Base-by-base conservation (phyloP, 139 green algal genomes). In the Micractinium conductrix region DNA sequence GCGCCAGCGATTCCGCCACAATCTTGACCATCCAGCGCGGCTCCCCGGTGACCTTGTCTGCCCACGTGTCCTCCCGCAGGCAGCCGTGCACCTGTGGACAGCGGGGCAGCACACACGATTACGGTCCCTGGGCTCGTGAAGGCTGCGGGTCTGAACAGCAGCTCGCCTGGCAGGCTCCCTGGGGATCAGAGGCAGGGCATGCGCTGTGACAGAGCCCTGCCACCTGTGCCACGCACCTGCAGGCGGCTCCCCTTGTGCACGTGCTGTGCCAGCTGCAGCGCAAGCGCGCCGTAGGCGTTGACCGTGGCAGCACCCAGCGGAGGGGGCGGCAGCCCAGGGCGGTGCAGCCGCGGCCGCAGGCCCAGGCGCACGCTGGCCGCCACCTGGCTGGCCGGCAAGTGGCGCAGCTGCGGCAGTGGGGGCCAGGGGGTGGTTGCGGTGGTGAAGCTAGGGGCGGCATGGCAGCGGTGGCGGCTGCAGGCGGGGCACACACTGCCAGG, bases 201-300 rank as follows among this genome's bases (percentile, higher is more conserved):
- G n/a, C n/a, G n/a, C n/a, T n/a, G n/a, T n/a, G n/a, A n/a, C n/a
- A n/a, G n/a, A n/a, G n/a, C n/a, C n/a, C n/a, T n/a, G n/a, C n/a
- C n/a, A n/a, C n/a, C n/a, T n/a, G n/a, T n/a, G n/a, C 33, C 65
- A 0, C 10, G 0, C 24, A 72, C 70, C 70, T 58, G 70, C 12
- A 78, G 55, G 28, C 70, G 28, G 42, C 70, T 58, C 42, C 70
- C 70, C 70, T 78, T 72, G 33, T 72, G 65, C 70, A 78, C 70
- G 30, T 78, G 70, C 43, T 78, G 70, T 10, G 70, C 28, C 70
- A 58, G 42, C 30, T 78, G 70, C 42, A 78, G 70, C 22, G 70
- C 70, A 42, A 78, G 70, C 70, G 45, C 70, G 1, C 70, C 70
- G 6, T 37, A 78, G 70, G 28, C 35, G 30, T 78, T 43, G 6